Evolutionary conservation across 495 filamentous ascomycete genomes (phyloP).

Genomic region (Xylaria cubensis): DNA sequence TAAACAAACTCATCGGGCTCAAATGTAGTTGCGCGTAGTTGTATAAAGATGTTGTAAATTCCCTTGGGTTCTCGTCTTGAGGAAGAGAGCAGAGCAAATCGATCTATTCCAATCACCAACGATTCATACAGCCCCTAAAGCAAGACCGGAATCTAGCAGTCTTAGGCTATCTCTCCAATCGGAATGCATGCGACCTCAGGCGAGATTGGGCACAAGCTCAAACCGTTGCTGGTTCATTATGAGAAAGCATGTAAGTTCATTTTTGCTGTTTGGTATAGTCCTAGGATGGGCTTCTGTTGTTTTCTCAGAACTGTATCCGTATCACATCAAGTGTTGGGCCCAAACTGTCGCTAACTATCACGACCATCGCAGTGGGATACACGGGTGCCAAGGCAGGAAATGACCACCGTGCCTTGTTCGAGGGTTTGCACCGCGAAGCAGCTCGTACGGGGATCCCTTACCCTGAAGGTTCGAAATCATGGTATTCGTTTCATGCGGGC

Average conservation of each 20-base stretch:
- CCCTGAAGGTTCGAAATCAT: neutral
- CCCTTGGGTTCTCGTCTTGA: neutral
- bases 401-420: neutral
- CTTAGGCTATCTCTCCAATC: neutral
- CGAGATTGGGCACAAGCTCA: neutral
- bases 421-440: slow-evolving; percentile 5
- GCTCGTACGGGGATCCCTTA: slow-evolving; percentile 6
- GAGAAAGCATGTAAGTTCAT: neutral
- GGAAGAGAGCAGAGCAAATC: neutral
- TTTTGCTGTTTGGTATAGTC: neutral
- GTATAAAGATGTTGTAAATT: neutral
- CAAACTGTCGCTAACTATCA: neutral
- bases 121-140: neutral
- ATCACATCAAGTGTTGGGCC: neutral
- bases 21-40: neutral
- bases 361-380: neutral
- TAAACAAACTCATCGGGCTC: neutral
- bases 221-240: neutral
- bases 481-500: neutral
- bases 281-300: neutral
- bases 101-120: neutral
- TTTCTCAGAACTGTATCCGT: neutral
- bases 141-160: neutral
- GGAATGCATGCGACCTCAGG: neutral
- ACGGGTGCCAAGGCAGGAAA: neutral